Evolutionary conservation across 306 rosid species (phyloP).

Genomic region (Dryas drummondii): DNA sequence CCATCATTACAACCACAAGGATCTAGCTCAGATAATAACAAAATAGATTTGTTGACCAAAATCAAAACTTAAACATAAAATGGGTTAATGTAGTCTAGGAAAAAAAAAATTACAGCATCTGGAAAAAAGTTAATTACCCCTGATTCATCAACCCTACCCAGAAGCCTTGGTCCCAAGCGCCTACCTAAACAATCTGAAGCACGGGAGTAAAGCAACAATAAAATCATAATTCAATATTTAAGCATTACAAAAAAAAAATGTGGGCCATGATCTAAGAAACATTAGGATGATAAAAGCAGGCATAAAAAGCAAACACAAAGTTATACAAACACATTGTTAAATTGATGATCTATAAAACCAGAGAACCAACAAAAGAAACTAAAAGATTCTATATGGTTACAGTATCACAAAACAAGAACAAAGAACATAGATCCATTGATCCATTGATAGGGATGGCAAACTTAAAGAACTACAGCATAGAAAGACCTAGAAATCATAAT

Average conservation of each 20-base stretch:
- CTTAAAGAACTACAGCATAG: neutral
- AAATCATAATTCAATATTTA: constrained; percentile 27
- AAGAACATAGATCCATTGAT: neutral
- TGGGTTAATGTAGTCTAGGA: neutral
- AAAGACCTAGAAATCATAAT: neutral
- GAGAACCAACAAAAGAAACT: constrained; percentile 3
- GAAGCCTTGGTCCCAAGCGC: constrained; percentile 97
- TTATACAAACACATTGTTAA: neutral
- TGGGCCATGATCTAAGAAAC: constrained; percentile 21
- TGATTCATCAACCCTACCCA: constrained; percentile 91
- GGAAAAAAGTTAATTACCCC: constrained; percentile 60
- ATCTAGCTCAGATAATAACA: constrained; percentile 27
- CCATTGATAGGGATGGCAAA: neutral
- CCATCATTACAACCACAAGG: constrained; percentile 34
- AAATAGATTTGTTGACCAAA: constrained; percentile 16
- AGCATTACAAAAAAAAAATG: constrained; percentile 18
- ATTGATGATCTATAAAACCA: neutral
- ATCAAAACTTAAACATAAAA: neutral
- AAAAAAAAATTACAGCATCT: constrained; percentile 12
- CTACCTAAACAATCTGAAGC: constrained; percentile 95
- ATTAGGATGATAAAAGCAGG: neutral
- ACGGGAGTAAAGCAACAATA: constrained; percentile 30
- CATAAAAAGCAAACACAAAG: constrained; percentile 7
- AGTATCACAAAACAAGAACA: constrained; percentile 12
- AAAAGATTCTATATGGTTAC: neutral